Percentiles rank a stretch among this genome's conserved stretches.
Conservation (phyloP, 805 yeast species). For the Metschnikowia cerradonensis region DNA sequence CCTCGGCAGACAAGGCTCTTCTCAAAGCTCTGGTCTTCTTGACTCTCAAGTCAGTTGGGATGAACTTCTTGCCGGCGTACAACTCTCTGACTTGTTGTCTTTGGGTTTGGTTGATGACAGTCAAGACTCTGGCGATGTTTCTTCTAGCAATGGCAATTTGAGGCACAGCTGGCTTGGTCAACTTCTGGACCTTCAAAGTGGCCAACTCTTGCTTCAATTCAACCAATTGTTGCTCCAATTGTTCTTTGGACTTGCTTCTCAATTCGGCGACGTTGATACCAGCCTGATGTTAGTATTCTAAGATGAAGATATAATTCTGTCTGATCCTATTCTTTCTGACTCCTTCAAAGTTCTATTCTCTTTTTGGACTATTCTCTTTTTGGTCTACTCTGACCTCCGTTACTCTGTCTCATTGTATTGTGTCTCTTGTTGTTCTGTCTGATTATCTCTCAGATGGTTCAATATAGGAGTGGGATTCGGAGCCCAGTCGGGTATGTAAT, state of each 20-base stretch:
- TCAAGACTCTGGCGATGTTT: slow-evolving; percentile 97
- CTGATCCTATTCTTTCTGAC: no score
- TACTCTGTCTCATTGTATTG: no score
- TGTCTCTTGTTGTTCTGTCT: no score
- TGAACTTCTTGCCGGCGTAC: slow-evolving; percentile 92
- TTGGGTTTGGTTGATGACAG: slow-evolving; percentile 94
- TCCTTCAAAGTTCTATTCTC: no score
- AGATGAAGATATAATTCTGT: background rate
- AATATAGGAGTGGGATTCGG: no score
- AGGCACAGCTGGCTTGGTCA: slow-evolving; percentile 89
- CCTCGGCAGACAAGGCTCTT: slow-evolving; percentile 88
- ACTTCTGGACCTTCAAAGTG: slow-evolving; percentile 91
- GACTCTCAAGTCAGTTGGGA: slow-evolving; percentile 98
- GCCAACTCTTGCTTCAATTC: slow-evolving; percentile 97
- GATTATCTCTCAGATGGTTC: no score
- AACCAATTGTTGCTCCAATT: slow-evolving; percentile 88
- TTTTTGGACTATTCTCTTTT: no score
- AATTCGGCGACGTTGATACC: slow-evolving; percentile 94
- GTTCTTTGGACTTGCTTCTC: slow-evolving; percentile 95
- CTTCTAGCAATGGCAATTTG: slow-evolving; percentile 96
- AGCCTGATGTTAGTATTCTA: slow-evolving; percentile 49
- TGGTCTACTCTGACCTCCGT: no score
- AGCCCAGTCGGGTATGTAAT: no score
- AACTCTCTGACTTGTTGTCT: slow-evolving; percentile 92
- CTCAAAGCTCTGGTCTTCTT: slow-evolving; percentile 99